A percentile compares a stretch with the other conserved stretches of the same genome.
These are phyloP conservation scores for Colletotrichum echinochloae DNA, from an alignment of 2,329 filamentous ascomycete species.

Conservation along the genomic window DNA sequence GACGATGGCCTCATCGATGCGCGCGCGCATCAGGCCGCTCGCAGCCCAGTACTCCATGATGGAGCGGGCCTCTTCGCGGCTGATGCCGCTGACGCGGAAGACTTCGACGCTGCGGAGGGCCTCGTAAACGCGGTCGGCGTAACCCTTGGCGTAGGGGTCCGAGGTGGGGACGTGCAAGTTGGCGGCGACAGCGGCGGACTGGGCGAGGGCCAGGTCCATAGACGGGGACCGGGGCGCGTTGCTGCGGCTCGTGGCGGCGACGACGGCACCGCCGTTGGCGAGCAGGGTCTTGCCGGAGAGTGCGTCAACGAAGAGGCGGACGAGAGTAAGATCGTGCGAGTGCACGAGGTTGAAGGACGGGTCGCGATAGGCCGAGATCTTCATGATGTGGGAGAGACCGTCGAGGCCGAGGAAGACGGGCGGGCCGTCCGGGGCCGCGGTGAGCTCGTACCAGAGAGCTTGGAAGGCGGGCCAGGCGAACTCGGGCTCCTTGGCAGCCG, in stretches of 20 bases:
- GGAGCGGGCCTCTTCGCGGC: slow-evolving; percentile 78
- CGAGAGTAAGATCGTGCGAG: slow-evolving; percentile 83
- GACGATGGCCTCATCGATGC: slow-evolving; percentile 77
- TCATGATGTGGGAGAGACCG: slow-evolving; percentile 85
- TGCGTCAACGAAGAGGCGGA: slow-evolving; percentile 80
- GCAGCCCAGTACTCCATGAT: slow-evolving; percentile 95
- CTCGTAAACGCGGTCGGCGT: slow-evolving; percentile 68
- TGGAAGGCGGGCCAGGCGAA: slow-evolving; percentile 84
- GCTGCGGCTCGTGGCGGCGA: slow-evolving; percentile 79
- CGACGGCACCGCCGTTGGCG: slow-evolving; percentile 81
- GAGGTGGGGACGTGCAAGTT: slow-evolving; percentile 53
- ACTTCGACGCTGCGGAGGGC: slow-evolving; percentile 63
- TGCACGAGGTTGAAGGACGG: slow-evolving; percentile 81
- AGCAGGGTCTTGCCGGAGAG: slow-evolving; percentile 70
- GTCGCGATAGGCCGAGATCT: slow-evolving; percentile 78
- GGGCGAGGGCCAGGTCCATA: slow-evolving; percentile 75
- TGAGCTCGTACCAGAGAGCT: slow-evolving; percentile 84
- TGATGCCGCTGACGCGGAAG: slow-evolving; percentile 74
- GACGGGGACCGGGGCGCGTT: slow-evolving; percentile 75
- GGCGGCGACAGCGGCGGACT: slow-evolving; percentile 61
- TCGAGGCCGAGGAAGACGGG: slow-evolving; percentile 82
- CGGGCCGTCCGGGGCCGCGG: slow-evolving; percentile 59
- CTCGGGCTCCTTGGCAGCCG: slow-evolving; percentile 79
- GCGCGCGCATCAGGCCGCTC: slow-evolving; percentile 81
- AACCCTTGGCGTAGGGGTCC: slow-evolving; percentile 67